Conservation (phyloP, 768 basidiomycete genomes). For the Punctularia strigosozonata region DNA sequence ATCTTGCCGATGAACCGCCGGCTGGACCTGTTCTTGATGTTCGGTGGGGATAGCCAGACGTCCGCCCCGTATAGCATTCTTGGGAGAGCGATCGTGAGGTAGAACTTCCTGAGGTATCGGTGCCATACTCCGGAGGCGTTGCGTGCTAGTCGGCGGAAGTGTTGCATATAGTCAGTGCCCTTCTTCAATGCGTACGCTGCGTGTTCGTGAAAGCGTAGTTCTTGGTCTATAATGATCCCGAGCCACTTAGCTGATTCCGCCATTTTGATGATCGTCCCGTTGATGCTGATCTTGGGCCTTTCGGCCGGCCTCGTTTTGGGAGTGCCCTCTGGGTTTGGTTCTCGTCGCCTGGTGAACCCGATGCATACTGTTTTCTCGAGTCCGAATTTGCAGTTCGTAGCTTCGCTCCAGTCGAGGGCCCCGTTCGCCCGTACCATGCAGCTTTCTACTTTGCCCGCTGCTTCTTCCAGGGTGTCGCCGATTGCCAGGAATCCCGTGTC, state of each 20-base stretch:
- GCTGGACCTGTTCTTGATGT: neutral
- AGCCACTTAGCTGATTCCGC: constrained; percentile 14
- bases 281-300: neutral
- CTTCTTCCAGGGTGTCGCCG: constrained; percentile 12
- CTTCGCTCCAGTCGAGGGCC: constrained; percentile 14
- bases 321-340: neutral
- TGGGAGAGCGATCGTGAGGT: constrained; percentile 10
- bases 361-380: constrained; percentile 19
- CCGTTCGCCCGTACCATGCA: constrained; percentile 17
- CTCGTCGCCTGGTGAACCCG: constrained; percentile 10
- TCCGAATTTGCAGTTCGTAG: constrained; percentile 21
- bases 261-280: constrained; percentile 1
- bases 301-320: neutral
- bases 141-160: constrained; percentile 1
- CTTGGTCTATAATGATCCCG: constrained; percentile 18
- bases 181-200: constrained; percentile 10
- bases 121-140: constrained; percentile 3
- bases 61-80: constrained; percentile 14
- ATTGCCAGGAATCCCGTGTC: constrained; percentile 16
- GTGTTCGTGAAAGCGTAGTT: constrained; percentile 14
- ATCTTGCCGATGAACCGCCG: constrained; percentile 1
- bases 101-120: constrained; percentile 5
- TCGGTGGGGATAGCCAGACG: constrained; percentile 7
- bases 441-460: constrained; percentile 9
- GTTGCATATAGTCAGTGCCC: constrained; percentile 4